A percentile compares a stretch with the other conserved stretches of the same genome.
Conservation (phyloP, 768 basidiomycete species). For the Lactifluus rugatus region DNA sequence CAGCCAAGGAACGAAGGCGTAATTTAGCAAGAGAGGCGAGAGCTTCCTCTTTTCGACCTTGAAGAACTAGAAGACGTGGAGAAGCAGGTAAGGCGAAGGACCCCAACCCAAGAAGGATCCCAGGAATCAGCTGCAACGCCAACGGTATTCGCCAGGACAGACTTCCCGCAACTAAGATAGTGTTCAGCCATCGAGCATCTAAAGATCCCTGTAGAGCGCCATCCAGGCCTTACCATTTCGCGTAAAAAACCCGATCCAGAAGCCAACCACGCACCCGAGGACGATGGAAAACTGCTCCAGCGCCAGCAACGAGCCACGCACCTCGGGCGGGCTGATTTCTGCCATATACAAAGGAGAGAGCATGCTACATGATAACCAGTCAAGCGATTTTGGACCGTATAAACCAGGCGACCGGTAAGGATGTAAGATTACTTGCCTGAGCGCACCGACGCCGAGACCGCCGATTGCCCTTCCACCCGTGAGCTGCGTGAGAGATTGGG, state of each 20-base stretch:
- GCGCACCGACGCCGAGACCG: conserved; percentile 65
- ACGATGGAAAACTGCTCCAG: conserved; percentile 78
- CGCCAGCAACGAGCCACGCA: conserved; percentile 68
- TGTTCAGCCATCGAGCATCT: too few relatives aligned
- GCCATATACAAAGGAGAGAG: conserved; percentile 76
- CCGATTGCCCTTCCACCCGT: conserved; percentile 66
- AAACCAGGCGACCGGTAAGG: not conserved
- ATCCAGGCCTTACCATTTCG: conserved; percentile 43
- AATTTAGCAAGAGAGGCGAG: conserved; percentile 45
- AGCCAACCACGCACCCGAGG: conserved; percentile 70
- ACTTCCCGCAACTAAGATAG: conserved; percentile 42
- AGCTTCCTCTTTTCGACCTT: conserved; percentile 51
- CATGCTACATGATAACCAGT: conserved; percentile 39
- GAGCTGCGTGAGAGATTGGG: conserved; percentile 45
- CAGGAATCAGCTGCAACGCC: conserved; percentile 61
- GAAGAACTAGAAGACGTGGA: conserved; percentile 47
- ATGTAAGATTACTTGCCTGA: conserved; percentile 28
- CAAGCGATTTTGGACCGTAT: too few relatives aligned
- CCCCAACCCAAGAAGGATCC: conserved; percentile 53
- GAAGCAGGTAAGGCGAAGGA: conserved; percentile 51
- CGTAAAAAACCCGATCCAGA: conserved; percentile 74
- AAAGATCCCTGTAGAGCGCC: not conserved
- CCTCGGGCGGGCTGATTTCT: conserved; percentile 74
- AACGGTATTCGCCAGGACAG: conserved; percentile 73
- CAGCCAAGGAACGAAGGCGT: conserved; percentile 38